These are phyloP conservation scores for Mycosarcoma mackinlayi DNA, from an alignment of 1,284 basidiomycete species.

Conservation along the genomic window DNA sequence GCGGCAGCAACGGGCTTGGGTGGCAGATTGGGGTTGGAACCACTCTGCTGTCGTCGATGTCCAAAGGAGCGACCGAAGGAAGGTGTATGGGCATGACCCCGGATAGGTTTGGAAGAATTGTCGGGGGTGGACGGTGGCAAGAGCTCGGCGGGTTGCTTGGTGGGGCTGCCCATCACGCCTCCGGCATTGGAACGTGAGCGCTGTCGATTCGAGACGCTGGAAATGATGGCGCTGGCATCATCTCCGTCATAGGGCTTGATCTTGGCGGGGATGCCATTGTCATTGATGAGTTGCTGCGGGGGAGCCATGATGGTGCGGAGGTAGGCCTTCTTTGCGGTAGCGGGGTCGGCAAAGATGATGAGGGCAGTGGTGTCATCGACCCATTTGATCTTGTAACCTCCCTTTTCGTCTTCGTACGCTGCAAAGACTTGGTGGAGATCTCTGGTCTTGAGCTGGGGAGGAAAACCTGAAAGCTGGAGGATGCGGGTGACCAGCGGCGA, in stretches of 20 bases:
- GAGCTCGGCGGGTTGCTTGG: conserved; percentile 41
- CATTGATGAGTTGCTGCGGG: conserved; percentile 71
- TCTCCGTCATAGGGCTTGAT: conserved; percentile 93
- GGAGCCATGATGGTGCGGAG: conserved; percentile 79
- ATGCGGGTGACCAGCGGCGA: conserved; percentile 96
- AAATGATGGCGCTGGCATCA: conserved; percentile 89
- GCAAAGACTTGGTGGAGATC: conserved; percentile 91
- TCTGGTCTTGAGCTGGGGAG: conserved; percentile 94
- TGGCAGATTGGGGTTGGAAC: conserved; percentile 55
- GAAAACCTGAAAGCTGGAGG: conserved; percentile 88
- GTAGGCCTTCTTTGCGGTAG: conserved; percentile 88
- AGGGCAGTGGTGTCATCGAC: conserved; percentile 93
- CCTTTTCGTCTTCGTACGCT: conserved; percentile 85
- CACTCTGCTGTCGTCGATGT: conserved; percentile 55
- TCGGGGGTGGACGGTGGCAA: conserved; percentile 26
- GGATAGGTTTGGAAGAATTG: conserved; percentile 23
- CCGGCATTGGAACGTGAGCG: conserved; percentile 61
- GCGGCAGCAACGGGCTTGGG: conserved; percentile 63
- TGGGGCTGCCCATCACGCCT: conserved; percentile 33
- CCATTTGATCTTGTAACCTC: conserved; percentile 99
- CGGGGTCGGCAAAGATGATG: conserved; percentile 84
- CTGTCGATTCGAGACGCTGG: conserved; percentile 78
- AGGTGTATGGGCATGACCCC: conserved; percentile 31
- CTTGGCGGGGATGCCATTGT: conserved; percentile 70
- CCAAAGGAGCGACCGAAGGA: conserved; percentile 42